A percentile compares a stretch with the other conserved stretches of the same genome.
Evolutionary conservation across 2,329 filamentous ascomycete species (phyloP).

Genomic region (Fusarium sp.): DNA sequence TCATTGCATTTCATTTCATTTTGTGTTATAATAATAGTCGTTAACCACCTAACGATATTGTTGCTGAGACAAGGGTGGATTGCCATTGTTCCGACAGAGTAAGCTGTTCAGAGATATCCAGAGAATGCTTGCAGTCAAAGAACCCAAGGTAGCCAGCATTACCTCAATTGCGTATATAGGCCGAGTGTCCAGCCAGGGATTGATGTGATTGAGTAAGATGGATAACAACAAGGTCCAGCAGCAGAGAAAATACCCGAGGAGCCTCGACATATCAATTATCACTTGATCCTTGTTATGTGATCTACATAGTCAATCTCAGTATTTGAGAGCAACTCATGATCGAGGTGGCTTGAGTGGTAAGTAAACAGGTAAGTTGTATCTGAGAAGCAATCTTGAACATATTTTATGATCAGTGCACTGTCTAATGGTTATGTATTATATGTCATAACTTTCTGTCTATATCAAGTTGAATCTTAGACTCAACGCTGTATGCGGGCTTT

Average conservation of each 20-base stretch:
- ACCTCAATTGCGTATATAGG: constrained; percentile 8
- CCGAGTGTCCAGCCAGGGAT: constrained; percentile 8
- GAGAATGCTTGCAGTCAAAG: constrained; percentile 18
- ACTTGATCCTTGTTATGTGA: constrained; percentile 33
- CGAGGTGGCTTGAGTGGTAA: neutral
- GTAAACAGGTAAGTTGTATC: neutral
- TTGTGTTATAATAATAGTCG: neutral
- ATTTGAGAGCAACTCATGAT: neutral
- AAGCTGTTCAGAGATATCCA: constrained; percentile 15
- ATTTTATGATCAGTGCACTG: neutral
- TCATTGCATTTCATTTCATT: neutral
- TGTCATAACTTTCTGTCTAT: constrained; percentile 19
- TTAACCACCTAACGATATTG: constrained; percentile 7
- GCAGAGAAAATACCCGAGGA: constrained; percentile 15
- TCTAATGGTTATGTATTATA: neutral
- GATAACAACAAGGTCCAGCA: constrained; percentile 1
- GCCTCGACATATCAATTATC: constrained; percentile 18
- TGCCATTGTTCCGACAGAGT: neutral
- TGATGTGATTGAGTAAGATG: constrained; percentile 15
- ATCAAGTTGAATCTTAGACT: constrained; percentile 26
- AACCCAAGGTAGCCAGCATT: constrained; percentile 1
- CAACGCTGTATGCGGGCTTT: constrained; percentile 32
- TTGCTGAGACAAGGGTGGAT: neutral
- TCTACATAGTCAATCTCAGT: constrained; percentile 25
- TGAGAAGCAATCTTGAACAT: neutral